Percentiles rank a stretch among this genome's conserved stretches.
These are phyloP conservation scores for Zymoseptoria ardabiliae DNA, from an alignment of 2,329 filamentous ascomycete species.

Conservation along the genomic window DNA sequence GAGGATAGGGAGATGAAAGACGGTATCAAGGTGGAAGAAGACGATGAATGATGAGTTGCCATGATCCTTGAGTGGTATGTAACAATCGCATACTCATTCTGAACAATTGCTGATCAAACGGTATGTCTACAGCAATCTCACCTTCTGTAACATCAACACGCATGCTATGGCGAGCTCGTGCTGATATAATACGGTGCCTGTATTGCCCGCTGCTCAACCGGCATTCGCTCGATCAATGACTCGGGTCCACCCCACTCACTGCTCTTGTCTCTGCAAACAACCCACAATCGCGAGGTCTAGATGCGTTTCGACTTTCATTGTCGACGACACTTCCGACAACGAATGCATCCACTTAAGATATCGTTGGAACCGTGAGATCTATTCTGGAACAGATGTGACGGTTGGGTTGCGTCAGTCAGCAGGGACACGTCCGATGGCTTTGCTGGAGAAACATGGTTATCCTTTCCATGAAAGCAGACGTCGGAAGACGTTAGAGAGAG, in stretches of 20 bases:
- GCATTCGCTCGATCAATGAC: not conserved
- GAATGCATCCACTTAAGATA: not conserved
- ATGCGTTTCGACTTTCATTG: not conserved
- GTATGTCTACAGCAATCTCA: not conserved
- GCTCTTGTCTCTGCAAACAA: not conserved
- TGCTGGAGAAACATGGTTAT: not conserved
- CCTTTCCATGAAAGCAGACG: not conserved
- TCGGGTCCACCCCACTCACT: not conserved
- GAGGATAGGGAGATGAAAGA: conserved; percentile 1
- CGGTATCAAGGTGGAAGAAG: conserved; percentile 4
- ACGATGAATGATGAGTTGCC: conserved; percentile 1
- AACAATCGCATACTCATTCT: not conserved
- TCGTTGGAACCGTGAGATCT: not conserved
- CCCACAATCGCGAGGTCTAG: not conserved
- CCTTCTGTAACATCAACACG: not conserved
- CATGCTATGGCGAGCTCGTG: not conserved
- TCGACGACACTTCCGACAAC: not conserved
- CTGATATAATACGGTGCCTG: not conserved
- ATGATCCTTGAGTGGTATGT: not conserved
- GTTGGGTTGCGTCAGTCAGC: not conserved
- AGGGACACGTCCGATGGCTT: not conserved
- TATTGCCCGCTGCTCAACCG: not conserved
- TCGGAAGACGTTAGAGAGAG: not conserved
- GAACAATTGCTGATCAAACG: not conserved
- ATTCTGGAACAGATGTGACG: not conserved